Evolutionary conservation across 495 filamentous ascomycete genomes (phyloP).

Genomic region (Xylaria nigripes): DNA sequence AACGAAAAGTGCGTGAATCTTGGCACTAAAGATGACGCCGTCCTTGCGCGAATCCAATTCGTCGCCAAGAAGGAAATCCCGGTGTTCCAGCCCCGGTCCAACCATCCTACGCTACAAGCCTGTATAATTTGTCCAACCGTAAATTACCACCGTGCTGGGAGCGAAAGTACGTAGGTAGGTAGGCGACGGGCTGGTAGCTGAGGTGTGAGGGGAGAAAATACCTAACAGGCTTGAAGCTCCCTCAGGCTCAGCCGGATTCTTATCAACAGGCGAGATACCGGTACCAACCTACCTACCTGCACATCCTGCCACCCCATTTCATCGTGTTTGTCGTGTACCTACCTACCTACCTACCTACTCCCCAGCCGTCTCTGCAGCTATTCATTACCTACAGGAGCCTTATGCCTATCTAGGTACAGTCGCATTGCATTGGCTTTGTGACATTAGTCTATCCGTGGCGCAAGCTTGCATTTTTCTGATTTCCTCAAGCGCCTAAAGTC

Average conservation of each 20-base stretch:
- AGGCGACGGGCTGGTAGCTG: not conserved
- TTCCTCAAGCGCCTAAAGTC: slow-evolving; percentile 16
- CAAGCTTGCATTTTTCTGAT: slow-evolving; percentile 24
- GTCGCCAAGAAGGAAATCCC: slow-evolving; percentile 2
- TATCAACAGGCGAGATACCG: not conserved
- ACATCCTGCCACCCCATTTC: slow-evolving; percentile 9
- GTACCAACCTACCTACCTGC: not conserved
- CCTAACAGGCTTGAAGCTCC: slow-evolving; percentile 1
- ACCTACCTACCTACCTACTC: too few species aligned
- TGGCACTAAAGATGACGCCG: not conserved
- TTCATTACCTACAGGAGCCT: not conserved
- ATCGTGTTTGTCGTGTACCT: not conserved
- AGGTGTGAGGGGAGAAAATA: not conserved
- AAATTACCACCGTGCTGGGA: not conserved
- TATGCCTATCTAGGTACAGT: not conserved
- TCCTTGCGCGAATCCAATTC: not conserved
- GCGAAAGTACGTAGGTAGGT: not conserved
- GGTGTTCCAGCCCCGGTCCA: not conserved
- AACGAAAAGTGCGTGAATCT: not conserved
- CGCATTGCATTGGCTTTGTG: slow-evolving; percentile 37
- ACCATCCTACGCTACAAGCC: not conserved
- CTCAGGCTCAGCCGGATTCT: not conserved
- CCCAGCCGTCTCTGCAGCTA: not conserved
- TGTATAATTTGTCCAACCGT: not conserved
- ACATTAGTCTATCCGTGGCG: slow-evolving; percentile 36